A percentile compares a stretch with the other conserved stretches of the same genome.
Conservation (phyloP, 129 eudicot species). For the Lactuca sativa region DNA sequence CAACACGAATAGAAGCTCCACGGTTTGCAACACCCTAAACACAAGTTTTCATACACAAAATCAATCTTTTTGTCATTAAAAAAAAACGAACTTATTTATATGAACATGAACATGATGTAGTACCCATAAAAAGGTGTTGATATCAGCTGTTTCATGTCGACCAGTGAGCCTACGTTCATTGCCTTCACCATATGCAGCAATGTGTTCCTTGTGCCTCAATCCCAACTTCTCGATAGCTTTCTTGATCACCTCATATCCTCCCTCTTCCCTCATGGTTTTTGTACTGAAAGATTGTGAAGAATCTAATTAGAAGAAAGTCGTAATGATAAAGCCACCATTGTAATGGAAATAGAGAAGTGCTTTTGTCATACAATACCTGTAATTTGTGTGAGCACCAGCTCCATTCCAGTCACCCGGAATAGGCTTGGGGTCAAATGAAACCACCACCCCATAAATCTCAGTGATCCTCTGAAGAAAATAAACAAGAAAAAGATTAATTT, state of each 20-base stretch:
- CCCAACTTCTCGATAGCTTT: slow-evolving; percentile 42
- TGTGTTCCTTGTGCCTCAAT: slow-evolving; percentile 39
- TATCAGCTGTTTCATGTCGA: slow-evolving; percentile 42
- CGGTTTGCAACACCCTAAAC: slow-evolving; percentile 45
- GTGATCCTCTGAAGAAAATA: slow-evolving; percentile 71
- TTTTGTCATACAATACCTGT: slow-evolving; percentile 46
- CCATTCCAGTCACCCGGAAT: slow-evolving; percentile 99
- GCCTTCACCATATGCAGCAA: slow-evolving; percentile 43
- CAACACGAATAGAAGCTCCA: slow-evolving; percentile 47
- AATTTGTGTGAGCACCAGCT: slow-evolving; percentile 91
- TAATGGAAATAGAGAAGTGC: neutral
- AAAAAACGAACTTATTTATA: neutral
- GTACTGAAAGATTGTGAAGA: slow-evolving; percentile 24
- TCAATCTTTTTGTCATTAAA: neutral
- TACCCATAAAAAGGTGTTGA: slow-evolving; percentile 43
- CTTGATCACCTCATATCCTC: slow-evolving; percentile 39
- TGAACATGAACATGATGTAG: neutral
- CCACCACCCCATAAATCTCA: slow-evolving; percentile 84
- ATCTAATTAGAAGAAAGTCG: neutral
- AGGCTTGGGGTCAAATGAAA: slow-evolving; percentile 93
- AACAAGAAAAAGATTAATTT: neutral
- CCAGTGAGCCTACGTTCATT: slow-evolving; percentile 45
- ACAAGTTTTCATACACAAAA: neutral
- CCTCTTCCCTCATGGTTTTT: slow-evolving; percentile 41
- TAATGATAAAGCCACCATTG: neutral